Evolutionary conservation across 1,284 basidiomycete species (phyloP), one percentile per base, ranked within the genome.

Genomic region (Cutaneotrichosporon sp.): DNA sequence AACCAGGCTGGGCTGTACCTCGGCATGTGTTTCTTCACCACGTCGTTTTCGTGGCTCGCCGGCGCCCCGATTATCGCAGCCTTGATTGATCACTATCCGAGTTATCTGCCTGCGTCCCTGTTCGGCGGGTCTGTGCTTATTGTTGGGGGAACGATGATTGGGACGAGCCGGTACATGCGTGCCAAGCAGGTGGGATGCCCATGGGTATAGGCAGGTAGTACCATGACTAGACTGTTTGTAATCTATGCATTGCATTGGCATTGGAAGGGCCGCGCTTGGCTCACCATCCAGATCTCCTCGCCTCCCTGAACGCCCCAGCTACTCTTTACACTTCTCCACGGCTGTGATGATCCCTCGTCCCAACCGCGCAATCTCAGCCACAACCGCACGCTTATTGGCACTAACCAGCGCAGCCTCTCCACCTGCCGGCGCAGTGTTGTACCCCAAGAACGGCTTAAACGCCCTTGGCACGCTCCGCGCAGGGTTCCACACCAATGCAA

Each of bases 401-500:
- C 75, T 65, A 0, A 96, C 87, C n/a, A 81, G 67, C 7, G 78
- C 80, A 61, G 75, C 68, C 51, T 83, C 83, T 59, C 71, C 44
- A 5, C 35, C 24, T 14, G 45, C 29, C 29, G 48, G 51, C 31
- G 26, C 46, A 81, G 83, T 1, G 85, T 39, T 88, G 75, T 87
- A 94, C 3, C 86, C 87, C 16, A 88, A 82, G 48, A 91, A 78
- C 5, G 93, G 89, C 64, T 88, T 84, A 79, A 96, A 91, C 3
- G 83, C 79, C 42, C 78, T 69, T 20, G 75, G 66, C 44, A 70
- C 65, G 11, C 65, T 61, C 17, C 45, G 44, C 31, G 19, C 35
- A 0, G 88, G 87, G 64, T 96, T 90, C 88, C 91, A 97, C 1
- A 97, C 82, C 0, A 82, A 85, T 7, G 89, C 93, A 49, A 94